Evolutionary conservation across 192 early-diverging fungal species (phyloP).

Genomic region (Lunasporangiospora selenospora): DNA sequence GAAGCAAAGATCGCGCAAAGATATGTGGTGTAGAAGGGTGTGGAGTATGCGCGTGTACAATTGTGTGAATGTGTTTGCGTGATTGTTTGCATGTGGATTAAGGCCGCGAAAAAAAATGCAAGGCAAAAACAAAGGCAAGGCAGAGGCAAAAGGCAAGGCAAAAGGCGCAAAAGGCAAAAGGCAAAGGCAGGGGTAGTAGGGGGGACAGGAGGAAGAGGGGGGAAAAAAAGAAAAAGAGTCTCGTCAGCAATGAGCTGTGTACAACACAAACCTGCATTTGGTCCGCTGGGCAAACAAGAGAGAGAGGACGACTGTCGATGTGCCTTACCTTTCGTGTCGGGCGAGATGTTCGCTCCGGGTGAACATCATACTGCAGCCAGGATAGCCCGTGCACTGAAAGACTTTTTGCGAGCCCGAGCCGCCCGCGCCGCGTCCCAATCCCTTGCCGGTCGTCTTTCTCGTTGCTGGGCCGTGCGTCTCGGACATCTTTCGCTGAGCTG

Average conservation of each 20-base stretch:
- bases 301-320: background rate
- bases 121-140: too few relatives aligned
- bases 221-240: background rate
- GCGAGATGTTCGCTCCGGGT: constrained; percentile 47
- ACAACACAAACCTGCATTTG: too few relatives aligned
- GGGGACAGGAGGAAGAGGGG: background rate
- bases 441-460: constrained; percentile 8
- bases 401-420: constrained; percentile 25
- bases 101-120: too few relatives aligned
- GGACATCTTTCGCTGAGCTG: background rate
- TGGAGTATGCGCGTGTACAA: too few relatives aligned
- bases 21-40: too few relatives aligned
- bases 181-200: too few relatives aligned
- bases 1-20: background rate
- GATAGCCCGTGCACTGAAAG: constrained; percentile 47
- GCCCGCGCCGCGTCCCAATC: constrained; percentile 3
- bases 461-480: constrained; percentile 14
- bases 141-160: too few relatives aligned
- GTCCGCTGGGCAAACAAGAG: too few relatives aligned
- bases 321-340: constrained; percentile 42
- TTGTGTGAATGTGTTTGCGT: too few relatives aligned
- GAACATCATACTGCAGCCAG: constrained; percentile 47
- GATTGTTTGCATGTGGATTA: too few relatives aligned
- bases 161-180: too few relatives aligned
- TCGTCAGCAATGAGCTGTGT: too few relatives aligned